These are phyloP conservation scores for Fusarium sp. DNA, from an alignment of 2,329 filamentous ascomycete species.

Conservation along the genomic window DNA sequence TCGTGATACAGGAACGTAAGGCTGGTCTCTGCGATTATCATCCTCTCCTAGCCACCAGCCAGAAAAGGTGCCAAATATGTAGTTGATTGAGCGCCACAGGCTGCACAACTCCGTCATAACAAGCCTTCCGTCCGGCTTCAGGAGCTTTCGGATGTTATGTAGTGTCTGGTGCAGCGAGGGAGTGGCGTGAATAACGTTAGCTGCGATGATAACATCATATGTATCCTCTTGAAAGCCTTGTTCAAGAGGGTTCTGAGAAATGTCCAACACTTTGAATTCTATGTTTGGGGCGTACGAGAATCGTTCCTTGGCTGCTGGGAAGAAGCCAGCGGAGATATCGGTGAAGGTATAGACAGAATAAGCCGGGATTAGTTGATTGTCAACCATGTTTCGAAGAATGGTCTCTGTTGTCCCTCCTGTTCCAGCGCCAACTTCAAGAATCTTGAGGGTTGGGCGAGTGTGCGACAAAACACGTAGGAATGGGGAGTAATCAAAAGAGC, in stretches of 20 bases:
- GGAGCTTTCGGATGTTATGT: slow-evolving; percentile 51
- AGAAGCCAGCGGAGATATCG: slow-evolving; percentile 50
- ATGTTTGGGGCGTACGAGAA: slow-evolving; percentile 40
- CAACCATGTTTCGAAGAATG: too few species aligned
- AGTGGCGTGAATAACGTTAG: slow-evolving; percentile 54
- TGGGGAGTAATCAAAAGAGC: too few species aligned
- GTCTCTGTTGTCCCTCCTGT: too few species aligned
- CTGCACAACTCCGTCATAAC: too few species aligned
- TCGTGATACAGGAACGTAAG: too few species aligned
- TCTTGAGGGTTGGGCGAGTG: too few species aligned
- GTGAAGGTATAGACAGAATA: slow-evolving; percentile 52
- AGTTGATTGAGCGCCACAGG: slow-evolving; percentile 46
- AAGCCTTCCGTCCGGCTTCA: slow-evolving; percentile 49
- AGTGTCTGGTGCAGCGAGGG: slow-evolving; percentile 44
- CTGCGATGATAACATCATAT: slow-evolving; percentile 12
- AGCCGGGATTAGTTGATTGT: too few species aligned
- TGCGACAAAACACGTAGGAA: too few species aligned
- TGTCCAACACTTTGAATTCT: slow-evolving; percentile 1
- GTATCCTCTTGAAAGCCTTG: slow-evolving; percentile 4
- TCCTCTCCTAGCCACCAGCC: too few species aligned
- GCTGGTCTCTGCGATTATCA: too few species aligned
- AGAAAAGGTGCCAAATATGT: too few species aligned
- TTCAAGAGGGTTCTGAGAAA: slow-evolving; percentile 1
- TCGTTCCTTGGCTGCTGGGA: slow-evolving; percentile 46
- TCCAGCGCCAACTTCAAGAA: too few species aligned